Evolutionary conservation across 345 rosid genomes (phyloP), one percentile per base, ranked within the genome.

Genomic region (Pugionium cornutum): DNA sequence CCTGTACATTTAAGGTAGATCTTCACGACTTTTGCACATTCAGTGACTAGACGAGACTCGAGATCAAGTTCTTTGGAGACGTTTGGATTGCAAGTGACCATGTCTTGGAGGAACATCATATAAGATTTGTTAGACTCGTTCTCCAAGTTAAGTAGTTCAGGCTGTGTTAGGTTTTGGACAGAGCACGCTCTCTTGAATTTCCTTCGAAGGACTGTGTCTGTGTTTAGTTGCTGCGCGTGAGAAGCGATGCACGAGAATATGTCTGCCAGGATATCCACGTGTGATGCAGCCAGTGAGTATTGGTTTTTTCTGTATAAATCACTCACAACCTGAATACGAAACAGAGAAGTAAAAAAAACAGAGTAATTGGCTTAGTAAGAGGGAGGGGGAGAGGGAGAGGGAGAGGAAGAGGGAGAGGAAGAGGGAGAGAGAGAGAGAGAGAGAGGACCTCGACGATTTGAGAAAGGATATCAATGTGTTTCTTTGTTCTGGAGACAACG

Each of bases 401-500:
- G 45, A 72, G 51, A 65, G 58, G 18, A 45, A 10, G 56, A 40
- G 65, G 36, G 29, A 61, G 31, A 58, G 49, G 41, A 89, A 7
- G 42, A 7, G 7, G 2, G 34, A 9, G 25, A 11, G 4, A 29
- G 32, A 46, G 29, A 9, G 36, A 37, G 45, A 72, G 51, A 65
- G 64, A 10, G 56, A 40, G 65, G 36, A 95, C 99, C 97, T 87
- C 92, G 49, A 83, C 52, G 58, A 86, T 80, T 41, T 84, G 91
- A 52, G 92, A 88, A 70, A 88, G 85, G 47, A 84, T 72, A 2
- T 91, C 74, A 34, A 91, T 84, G 71, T 91, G 95, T 79, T 86
- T 82, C 84, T 89, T 95, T 78, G 84, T 83, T 74, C 95, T 85
- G 11, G 95, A 91, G 64, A 84, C 80, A 71, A 95, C 89, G 34